Base-by-base conservation (phyloP, 768 basidiomycete genomes). In the Amyloporia xantha region DNA sequence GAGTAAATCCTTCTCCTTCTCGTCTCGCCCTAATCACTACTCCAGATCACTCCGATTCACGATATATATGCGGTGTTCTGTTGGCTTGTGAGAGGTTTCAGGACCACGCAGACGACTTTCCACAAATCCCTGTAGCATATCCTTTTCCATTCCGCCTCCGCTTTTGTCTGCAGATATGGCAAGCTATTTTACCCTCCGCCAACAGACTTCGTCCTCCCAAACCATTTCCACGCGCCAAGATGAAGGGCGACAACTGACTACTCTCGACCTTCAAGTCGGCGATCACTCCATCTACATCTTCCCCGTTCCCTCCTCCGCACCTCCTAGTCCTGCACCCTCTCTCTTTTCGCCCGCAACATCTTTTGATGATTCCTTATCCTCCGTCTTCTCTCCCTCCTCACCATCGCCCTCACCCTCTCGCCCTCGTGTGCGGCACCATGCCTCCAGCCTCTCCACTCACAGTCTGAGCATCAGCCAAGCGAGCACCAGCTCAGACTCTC, bases 251-350 rank as follows among this genome's bases (percentile, higher is more conserved):
- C n/a, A n/a, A n/a, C 48, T 49, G 3, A 12, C 48, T 2, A 41
- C 19, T 5, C 40, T 49, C 6, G 28, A 41, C 30, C 26, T 49
- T n/a, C 30, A 42, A 35, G 5, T 43, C 20, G 41, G 41, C 15
- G 54, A 60, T n/a, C 40, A 48, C 11, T 58, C 62, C 21, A 56
- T 60, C 21, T 62, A 62, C 51, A 57, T 62, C 27, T 62, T 62
- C 21, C 62, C 62, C 5, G 58, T 45, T 20, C 62, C 62, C 1
- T 45, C 62, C 7, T 56, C 62, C n/a, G 36, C 42, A 4, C 59
- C 58, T 17, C 47, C 52, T 6, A 62, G 58, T 42, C 62, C 61
- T 11, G 52, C 47, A 10, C 54, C 56, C 9, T 56, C 56, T 2
- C 39, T 58, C 4, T 53, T 56, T 27, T 62, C 62, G 23, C 53